Conservation (phyloP, 202 grass and related monocot genomes). For the Alloteropsis angusta region DNA sequence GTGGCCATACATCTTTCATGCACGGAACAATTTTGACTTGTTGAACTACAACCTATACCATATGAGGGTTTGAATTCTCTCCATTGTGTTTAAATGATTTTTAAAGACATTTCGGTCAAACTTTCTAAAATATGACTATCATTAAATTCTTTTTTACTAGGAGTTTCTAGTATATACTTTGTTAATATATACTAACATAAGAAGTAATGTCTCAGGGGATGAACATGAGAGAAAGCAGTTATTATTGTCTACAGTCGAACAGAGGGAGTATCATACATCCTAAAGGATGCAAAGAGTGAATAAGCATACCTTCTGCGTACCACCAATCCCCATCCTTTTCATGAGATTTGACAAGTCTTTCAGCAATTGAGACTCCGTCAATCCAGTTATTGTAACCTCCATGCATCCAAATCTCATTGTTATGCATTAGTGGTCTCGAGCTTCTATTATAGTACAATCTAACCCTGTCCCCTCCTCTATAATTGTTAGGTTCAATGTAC, state of each 20-base stretch:
- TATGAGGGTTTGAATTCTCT: not conserved
- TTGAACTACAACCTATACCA: not conserved
- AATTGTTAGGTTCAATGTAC: conserved; percentile 63
- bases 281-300: conserved; percentile 3
- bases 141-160: not conserved
- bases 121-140: not conserved
- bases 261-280: not conserved
- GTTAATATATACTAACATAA: not conserved
- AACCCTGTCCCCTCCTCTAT: conserved; percentile 61
- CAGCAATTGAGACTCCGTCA: conserved; percentile 58
- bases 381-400: conserved; percentile 84
- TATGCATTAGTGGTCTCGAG: conserved; percentile 55
- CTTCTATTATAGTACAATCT: conserved; percentile 78
- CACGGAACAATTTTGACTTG: not conserved
- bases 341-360: conserved; percentile 46
- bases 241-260: not conserved
- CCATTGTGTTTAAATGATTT: not conserved
- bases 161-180: not conserved
- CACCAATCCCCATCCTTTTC: conserved; percentile 83
- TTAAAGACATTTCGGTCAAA: not conserved
- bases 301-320: conserved; percentile 55
- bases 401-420: conserved; percentile 81
- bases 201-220: not conserved
- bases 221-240: not conserved
- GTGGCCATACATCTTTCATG: not conserved